phyloP scores from a whole-genome alignment of 192 early-diverging fungal genomes.

The Haplosporangium gracile region DNA sequence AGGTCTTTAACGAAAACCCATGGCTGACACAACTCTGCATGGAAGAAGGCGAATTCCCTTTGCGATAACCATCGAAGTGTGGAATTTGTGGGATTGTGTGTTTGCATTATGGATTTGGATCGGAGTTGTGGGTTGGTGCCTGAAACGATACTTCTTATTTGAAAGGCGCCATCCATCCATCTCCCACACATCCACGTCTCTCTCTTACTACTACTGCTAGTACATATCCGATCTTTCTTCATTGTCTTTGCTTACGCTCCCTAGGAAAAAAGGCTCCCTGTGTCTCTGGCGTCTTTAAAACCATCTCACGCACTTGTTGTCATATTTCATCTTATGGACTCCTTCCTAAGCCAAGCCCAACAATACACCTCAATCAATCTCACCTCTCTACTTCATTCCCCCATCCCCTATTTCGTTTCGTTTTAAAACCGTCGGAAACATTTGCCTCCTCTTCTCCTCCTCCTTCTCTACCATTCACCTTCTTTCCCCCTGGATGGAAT shows the following conservation, averaged over 20 bases:
- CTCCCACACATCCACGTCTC: neutral
- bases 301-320: neutral
- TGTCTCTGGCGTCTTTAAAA: neutral
- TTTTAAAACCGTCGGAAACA: slow-evolving; percentile 3
- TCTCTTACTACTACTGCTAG: neutral
- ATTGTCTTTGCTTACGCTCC: neutral
- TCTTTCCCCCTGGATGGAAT: neutral
- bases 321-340: neutral
- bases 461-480: neutral
- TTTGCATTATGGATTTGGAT: neutral
- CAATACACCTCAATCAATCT: neutral
- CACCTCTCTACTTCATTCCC: neutral
- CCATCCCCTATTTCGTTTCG: slow-evolving; percentile 2
- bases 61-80: neutral
- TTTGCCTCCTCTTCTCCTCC: neutral
- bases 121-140: neutral
- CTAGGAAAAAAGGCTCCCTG: neutral
- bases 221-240: neutral
- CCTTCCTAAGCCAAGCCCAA: neutral
- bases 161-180: neutral
- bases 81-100: too few species aligned
- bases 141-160: neutral
- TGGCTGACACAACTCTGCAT: neutral
- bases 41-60: neutral
- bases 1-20: neutral